Conservation (phyloP, 352 stramenopile species). For the Discostella stelligera region DNA sequence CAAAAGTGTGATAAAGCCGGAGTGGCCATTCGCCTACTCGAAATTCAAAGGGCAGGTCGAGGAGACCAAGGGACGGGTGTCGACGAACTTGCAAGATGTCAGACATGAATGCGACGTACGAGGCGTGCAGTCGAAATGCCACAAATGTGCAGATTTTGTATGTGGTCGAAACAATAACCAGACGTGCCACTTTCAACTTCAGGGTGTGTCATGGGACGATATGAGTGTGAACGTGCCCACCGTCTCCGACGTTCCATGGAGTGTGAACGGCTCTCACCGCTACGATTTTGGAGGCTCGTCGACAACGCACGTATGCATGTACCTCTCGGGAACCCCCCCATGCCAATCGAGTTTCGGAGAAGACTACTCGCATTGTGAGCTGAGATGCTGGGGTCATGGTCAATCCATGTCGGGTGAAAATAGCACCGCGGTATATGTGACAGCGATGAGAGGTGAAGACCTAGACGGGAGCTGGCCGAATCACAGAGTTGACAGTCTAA, state of each 20-base stretch:
- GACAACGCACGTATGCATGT: conserved; percentile 87
- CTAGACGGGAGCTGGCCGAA: conserved; percentile 39
- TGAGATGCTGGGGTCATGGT: conserved; percentile 90
- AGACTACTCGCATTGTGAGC: conserved; percentile 87
- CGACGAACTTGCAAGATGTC: conserved; percentile 89
- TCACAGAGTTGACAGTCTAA: conserved; percentile 32
- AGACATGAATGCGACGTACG: conserved; percentile 87
- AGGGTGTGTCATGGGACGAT: conserved; percentile 85
- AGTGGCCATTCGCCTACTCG: conserved; percentile 92
- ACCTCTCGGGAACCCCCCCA: conserved; percentile 84
- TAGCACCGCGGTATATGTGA: conserved; percentile 22
- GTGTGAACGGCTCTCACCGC: conserved; percentile 86
- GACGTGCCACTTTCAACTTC: conserved; percentile 89
- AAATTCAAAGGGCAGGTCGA: conserved; percentile 63
- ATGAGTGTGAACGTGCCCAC: conserved; percentile 88
- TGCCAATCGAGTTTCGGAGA: conserved; percentile 66
- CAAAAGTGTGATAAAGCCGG: conserved; percentile 82
- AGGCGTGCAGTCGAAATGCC: conserved; percentile 91
- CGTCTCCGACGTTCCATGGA: conserved; percentile 90
- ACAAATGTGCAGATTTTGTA: conserved; percentile 88
- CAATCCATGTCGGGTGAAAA: conserved; percentile 22
- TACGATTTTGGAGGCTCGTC: conserved; percentile 89
- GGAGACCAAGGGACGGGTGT: conserved; percentile 87
- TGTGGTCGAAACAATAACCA: conserved; percentile 64
- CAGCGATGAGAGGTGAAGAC: conserved; percentile 26